phyloP scores from a whole-genome alignment of 768 basidiomycete genomes.

The Suillus tomentosus region DNA sequence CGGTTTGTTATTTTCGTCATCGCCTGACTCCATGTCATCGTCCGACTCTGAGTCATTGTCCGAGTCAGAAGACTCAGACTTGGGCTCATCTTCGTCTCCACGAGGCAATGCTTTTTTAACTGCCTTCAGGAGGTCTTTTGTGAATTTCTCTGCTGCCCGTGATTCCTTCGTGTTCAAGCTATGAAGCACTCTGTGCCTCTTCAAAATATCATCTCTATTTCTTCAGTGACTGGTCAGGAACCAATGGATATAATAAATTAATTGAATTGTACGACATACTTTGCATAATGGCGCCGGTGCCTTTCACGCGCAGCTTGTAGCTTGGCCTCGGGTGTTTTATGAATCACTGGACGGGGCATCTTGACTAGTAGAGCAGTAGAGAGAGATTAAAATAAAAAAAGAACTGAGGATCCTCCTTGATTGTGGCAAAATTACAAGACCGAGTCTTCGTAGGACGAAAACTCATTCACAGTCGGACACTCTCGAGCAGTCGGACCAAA shows the following conservation, averaged over 20 bases:
- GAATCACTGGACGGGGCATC: neutral
- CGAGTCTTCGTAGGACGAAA: neutral
- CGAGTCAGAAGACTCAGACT: neutral
- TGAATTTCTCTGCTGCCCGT: neutral
- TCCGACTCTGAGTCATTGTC: neutral
- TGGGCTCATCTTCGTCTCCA: neutral
- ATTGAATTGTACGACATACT: constrained; percentile 1
- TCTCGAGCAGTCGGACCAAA: too few relatives aligned
- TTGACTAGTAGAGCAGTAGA: neutral
- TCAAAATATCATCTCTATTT: neutral
- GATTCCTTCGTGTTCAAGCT: neutral
- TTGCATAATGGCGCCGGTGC: neutral
- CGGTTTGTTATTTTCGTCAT: neutral
- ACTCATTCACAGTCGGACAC: neutral
- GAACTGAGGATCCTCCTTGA: neutral
- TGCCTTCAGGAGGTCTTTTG: neutral
- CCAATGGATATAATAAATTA: neutral
- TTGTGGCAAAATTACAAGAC: neutral
- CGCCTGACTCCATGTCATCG: neutral
- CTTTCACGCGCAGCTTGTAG: neutral
- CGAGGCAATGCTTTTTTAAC: neutral
- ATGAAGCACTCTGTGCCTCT: neutral
- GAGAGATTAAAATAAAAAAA: neutral
- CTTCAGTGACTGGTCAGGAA: neutral
- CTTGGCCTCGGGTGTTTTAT: neutral